These are phyloP conservation scores for Leccinum arenicola DNA, from an alignment of 768 basidiomycete genomes.

Conservation along the genomic window DNA sequence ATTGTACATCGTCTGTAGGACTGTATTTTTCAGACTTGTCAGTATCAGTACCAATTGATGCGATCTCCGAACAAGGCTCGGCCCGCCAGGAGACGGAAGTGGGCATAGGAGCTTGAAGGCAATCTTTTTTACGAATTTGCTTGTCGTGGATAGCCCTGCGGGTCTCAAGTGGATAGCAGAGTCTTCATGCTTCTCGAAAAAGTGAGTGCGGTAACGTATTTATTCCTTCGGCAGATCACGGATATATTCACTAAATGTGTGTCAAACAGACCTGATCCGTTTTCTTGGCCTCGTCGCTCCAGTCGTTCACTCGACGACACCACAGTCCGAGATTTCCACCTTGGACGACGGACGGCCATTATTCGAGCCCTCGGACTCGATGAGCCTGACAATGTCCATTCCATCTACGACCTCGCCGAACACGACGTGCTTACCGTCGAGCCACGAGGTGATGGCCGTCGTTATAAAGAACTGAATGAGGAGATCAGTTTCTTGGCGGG, in stretches of 20 bases:
- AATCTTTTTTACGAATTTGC: no score
- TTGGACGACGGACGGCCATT: constrained; percentile 29
- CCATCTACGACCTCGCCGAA: constrained; percentile 48
- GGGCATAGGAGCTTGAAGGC: no score
- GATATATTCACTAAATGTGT: neutral
- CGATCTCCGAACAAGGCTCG: no score
- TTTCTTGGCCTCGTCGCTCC: neutral
- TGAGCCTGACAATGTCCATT: constrained; percentile 39
- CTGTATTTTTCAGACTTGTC: no score
- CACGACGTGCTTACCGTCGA: constrained; percentile 43
- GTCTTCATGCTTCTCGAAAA: no score
- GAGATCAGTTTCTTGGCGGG: neutral
- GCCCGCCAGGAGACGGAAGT: no score
- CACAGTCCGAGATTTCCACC: constrained; percentile 56
- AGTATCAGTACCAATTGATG: no score
- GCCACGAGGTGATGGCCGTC: constrained; percentile 66
- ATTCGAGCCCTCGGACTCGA: constrained; percentile 35
- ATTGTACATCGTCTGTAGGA: no score
- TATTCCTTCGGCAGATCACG: constrained; percentile 5
- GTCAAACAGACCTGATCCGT: neutral
- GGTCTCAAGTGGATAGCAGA: neutral
- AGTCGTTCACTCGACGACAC: constrained; percentile 38
- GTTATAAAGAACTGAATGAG: constrained; percentile 68
- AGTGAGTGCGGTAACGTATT: neutral
- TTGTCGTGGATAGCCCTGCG: no score